Conservation (phyloP, 768 basidiomycete species). For the Sporobolomyces phaffii region DNA sequence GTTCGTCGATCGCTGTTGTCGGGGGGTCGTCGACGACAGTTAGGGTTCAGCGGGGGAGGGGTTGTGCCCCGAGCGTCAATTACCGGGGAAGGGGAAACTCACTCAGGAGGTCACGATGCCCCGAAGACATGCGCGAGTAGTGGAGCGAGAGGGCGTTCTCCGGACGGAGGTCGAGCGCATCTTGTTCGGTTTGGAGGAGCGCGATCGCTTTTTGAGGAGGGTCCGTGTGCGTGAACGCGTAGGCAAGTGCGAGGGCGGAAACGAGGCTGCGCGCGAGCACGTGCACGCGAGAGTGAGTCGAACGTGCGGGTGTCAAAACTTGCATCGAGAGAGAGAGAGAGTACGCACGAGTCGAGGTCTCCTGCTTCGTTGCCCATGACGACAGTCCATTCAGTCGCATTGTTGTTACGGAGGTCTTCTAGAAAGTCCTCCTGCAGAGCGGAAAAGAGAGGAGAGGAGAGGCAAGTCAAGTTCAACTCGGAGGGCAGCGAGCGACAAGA, state of each 20-base stretch:
- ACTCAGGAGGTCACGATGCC: constrained; percentile 35
- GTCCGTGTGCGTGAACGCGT: constrained; percentile 20
- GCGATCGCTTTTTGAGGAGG: constrained; percentile 33
- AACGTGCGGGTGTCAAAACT: background rate
- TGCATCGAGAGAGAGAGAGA: background rate
- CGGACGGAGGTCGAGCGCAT: constrained; percentile 34
- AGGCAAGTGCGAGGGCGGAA: constrained; percentile 22
- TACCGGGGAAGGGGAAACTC: background rate
- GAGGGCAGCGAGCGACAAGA: background rate
- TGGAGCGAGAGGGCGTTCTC: constrained; percentile 29
- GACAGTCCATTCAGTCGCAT: constrained; percentile 21
- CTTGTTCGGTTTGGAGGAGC: constrained; percentile 32
- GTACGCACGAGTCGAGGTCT: constrained; percentile 13
- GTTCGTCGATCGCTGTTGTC: constrained; percentile 26
- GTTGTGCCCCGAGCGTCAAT: background rate
- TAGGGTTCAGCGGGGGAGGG: background rate
- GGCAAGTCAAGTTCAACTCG: background rate
- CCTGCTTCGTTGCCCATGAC: constrained; percentile 37
- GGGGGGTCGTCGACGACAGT: background rate
- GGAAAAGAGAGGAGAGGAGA: background rate
- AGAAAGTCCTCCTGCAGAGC: constrained; percentile 20
- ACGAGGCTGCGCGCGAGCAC: constrained; percentile 16
- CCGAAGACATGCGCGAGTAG: constrained; percentile 22
- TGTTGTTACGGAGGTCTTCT: constrained; percentile 15
- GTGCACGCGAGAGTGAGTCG: background rate